These are phyloP conservation scores for Alternaria sp. DNA, from an alignment of 2,329 filamentous ascomycete species.

Conservation along the genomic window DNA sequence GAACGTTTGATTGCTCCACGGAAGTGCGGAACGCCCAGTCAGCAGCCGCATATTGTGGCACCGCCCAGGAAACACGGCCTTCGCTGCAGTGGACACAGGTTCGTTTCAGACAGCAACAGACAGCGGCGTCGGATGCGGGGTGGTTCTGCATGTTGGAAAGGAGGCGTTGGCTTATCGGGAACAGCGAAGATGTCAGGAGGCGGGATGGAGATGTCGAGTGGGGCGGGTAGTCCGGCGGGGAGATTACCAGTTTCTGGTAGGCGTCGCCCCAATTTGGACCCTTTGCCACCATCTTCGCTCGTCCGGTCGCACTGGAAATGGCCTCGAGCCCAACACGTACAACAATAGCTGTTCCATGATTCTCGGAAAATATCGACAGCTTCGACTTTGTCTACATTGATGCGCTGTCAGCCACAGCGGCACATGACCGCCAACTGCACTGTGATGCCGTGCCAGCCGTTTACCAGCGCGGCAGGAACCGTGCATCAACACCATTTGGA, in stretches of 20 bases:
- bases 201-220: background rate
- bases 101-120: background rate
- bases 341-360: background rate
- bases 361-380: background rate
- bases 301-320: background rate
- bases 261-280: slow-evolving; percentile 6
- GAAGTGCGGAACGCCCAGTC: background rate
- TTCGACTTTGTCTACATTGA: background rate
- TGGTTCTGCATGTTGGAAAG: background rate
- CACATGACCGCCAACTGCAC: background rate
- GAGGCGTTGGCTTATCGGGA: background rate
- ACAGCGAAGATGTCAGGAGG: background rate
- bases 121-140: background rate
- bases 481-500: background rate
- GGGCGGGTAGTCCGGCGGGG: background rate
- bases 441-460: slow-evolving; percentile 6
- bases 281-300: background rate
- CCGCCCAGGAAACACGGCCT: background rate
- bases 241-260: slow-evolving; percentile 1
- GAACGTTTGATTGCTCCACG: background rate
- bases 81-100: background rate
- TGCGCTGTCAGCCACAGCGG: background rate
- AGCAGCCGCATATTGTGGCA: background rate
- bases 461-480: background rate
- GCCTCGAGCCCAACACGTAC: background rate